A percentile compares a stretch with the other conserved stretches of the same genome.
These are phyloP conservation scores for Fusarium annulatum DNA, from an alignment of 2,329 filamentous ascomycete genomes.

Conservation along the genomic window DNA sequence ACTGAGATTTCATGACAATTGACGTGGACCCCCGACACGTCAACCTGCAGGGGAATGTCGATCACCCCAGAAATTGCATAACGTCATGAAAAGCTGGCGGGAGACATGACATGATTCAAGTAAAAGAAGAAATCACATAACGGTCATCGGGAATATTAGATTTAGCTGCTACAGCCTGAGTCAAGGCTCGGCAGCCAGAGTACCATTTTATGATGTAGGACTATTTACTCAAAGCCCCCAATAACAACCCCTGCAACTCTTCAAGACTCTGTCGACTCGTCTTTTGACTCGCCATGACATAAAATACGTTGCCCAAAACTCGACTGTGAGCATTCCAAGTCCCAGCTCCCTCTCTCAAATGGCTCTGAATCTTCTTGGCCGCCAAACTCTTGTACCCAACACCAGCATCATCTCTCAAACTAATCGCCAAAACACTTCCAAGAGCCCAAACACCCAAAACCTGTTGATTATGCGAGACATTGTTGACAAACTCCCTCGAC, in stretches of 20 bases:
- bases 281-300: constrained; percentile 67
- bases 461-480: constrained; percentile 65
- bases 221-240: constrained; percentile 26
- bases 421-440: constrained; percentile 79
- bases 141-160: no score
- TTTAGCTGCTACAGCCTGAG: no score
- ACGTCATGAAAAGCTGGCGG: not conserved
- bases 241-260: constrained; percentile 34
- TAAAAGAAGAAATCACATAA: no score
- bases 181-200: no score
- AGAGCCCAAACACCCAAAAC: constrained; percentile 78
- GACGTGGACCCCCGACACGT: not conserved
- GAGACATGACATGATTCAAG: not conserved
- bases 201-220: not conserved
- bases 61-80: constrained; percentile 21
- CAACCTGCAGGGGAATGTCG: not conserved
- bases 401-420: constrained; percentile 55
- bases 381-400: constrained; percentile 61
- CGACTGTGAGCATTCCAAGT: constrained; percentile 64
- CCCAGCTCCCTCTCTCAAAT: constrained; percentile 45
- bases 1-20: not conserved
- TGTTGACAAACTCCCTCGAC: constrained; percentile 68
- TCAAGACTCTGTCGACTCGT: constrained; percentile 47
- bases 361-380: constrained; percentile 56
- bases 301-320: constrained; percentile 68